phyloP scores from a whole-genome alignment of 805 yeast species.

The Candida easanensis region DNA sequence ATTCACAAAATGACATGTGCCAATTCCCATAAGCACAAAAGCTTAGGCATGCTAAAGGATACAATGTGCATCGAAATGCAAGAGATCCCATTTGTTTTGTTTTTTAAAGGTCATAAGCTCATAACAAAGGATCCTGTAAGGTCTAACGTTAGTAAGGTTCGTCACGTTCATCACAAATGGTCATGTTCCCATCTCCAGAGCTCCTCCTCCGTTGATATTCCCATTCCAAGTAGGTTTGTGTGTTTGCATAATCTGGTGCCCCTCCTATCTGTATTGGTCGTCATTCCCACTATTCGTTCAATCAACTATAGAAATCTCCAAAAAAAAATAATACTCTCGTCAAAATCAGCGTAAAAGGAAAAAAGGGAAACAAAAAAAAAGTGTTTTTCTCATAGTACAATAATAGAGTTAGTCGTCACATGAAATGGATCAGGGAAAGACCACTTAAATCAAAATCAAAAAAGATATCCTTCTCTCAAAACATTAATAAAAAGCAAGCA shows the following conservation, averaged over 20 bases:
- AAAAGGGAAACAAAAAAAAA: not conserved
- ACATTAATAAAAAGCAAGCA: not conserved
- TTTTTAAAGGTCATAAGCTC: no score
- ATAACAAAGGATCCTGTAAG: no score
- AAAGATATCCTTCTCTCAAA: not conserved
- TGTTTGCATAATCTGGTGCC: not conserved
- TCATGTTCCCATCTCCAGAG: conserved; percentile 1
- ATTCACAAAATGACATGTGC: no score
- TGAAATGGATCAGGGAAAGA: not conserved
- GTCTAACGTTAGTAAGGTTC: not conserved
- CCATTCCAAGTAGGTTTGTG: not conserved
- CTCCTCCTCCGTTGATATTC: not conserved
- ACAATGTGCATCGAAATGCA: no score
- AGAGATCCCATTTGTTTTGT: no score
- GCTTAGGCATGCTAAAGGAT: not conserved
- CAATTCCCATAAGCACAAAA: not conserved
- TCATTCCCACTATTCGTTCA: conserved; percentile 15
- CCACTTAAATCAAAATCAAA: not conserved
- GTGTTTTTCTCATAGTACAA: not conserved
- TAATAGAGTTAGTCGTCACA: not conserved
- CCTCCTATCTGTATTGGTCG: conserved; percentile 1
- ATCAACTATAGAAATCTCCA: conserved; percentile 15
- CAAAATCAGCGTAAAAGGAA: not conserved
- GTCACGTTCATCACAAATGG: not conserved
- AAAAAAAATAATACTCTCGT: not conserved